A percentile compares a stretch with the other conserved stretches of the same genome.
Conservation (phyloP, 1,284 basidiomycete species). For the Phlebopus sp. region DNA sequence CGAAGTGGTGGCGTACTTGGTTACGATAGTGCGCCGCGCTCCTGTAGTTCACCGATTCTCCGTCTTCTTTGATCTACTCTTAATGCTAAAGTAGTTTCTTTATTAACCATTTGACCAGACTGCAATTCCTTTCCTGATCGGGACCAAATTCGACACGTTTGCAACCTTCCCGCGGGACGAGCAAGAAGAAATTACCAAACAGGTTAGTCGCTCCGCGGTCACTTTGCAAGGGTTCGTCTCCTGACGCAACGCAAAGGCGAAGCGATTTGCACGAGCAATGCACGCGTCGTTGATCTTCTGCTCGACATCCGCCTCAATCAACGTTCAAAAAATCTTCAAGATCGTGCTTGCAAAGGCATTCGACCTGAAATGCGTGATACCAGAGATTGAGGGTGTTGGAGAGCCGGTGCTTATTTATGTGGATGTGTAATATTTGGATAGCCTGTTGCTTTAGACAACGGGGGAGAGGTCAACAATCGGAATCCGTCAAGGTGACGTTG, state of each 20-base stretch:
- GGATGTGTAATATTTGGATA: conserved; percentile 62
- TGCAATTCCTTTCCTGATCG: conserved; percentile 93
- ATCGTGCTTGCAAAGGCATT: conserved; percentile 90
- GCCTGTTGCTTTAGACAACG: conserved; percentile 19
- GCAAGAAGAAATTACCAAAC: conserved; percentile 98
- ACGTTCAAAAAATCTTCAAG: conserved; percentile 99
- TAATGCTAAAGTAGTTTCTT: conserved; percentile 13
- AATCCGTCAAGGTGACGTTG: conserved; percentile 30
- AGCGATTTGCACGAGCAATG: conserved; percentile 97
- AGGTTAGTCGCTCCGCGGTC: conserved; percentile 46
- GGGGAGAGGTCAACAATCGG: conserved; percentile 14
- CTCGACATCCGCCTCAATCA: conserved; percentile 96
- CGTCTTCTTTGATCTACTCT: conserved; percentile 1
- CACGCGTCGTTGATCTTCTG: conserved; percentile 98
- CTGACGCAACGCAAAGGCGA: conserved; percentile 56
- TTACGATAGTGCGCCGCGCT: conserved; percentile 4
- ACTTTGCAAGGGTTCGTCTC: conserved; percentile 9
- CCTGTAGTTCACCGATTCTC: background rate
- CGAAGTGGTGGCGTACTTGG: background rate
- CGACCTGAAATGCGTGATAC: conserved; percentile 92
- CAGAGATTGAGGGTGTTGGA: conserved; percentile 92
- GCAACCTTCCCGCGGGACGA: conserved; percentile 94
- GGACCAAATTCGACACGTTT: conserved; percentile 98
- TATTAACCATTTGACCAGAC: conserved; percentile 53
- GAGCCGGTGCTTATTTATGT: conserved; percentile 92